Percentiles rank a stretch among this genome's conserved stretches.
These are phyloP conservation scores for Fragaria vesca DNA, from an alignment of 306 rosid genomes.

Conservation along the genomic window DNA sequence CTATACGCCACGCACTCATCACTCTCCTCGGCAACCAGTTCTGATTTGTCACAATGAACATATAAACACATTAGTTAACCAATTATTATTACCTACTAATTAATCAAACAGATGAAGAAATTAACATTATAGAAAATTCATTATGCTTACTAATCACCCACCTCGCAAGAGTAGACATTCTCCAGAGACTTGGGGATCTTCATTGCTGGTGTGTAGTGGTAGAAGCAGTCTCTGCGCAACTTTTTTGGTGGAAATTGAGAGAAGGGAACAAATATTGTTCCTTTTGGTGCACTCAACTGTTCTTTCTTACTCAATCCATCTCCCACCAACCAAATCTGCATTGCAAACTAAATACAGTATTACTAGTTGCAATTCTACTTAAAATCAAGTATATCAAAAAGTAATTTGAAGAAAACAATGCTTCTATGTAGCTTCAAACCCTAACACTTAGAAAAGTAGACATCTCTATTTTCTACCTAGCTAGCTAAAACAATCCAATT, in stretches of 20 bases:
- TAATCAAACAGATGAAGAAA: background rate
- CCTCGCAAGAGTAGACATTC: conserved; percentile 84
- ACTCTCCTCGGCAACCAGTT: conserved; percentile 76
- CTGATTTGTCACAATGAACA: conserved; percentile 7
- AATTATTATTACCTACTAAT: background rate
- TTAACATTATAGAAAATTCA: background rate
- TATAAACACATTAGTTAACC: background rate
- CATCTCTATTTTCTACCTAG: background rate
- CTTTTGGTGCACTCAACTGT: conserved; percentile 62
- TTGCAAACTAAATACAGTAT: background rate
- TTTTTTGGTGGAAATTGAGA: conserved; percentile 68
- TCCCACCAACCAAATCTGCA: conserved; percentile 61
- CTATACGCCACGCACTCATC: conserved; percentile 80
- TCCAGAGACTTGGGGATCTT: conserved; percentile 43
- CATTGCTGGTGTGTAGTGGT: conserved; percentile 59
- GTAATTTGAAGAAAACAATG: background rate
- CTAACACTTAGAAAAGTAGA: background rate
- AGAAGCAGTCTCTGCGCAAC: conserved; percentile 53
- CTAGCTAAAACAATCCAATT: background rate
- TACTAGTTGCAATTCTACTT: too few relatives aligned
- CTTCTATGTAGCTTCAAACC: background rate
- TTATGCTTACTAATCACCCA: background rate
- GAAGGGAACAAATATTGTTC: conserved; percentile 66
- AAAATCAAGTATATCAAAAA: background rate
- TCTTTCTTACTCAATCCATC: conserved; percentile 42